These are phyloP conservation scores for Fusarium sp. DNA, from an alignment of 2,329 filamentous ascomycete genomes.

Conservation along the genomic window DNA sequence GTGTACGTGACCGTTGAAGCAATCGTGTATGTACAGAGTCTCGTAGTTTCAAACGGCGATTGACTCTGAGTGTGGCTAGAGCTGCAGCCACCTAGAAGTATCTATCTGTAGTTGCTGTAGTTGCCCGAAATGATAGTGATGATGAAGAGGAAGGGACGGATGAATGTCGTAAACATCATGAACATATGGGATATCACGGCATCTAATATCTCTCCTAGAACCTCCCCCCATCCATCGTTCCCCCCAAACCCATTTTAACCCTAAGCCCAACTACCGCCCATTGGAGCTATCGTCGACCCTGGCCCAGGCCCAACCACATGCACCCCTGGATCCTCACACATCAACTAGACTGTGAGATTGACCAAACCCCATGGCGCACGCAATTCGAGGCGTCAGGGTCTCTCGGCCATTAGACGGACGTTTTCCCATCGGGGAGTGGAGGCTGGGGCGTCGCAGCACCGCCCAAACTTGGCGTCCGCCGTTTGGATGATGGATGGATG, in stretches of 20 bases:
- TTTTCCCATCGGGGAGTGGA: slow-evolving; percentile 9
- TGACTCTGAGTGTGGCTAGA: slow-evolving; percentile 11
- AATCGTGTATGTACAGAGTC: background rate
- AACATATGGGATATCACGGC: background rate
- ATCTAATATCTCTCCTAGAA: slow-evolving; percentile 2
- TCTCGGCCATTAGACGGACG: slow-evolving; percentile 3
- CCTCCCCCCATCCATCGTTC: background rate
- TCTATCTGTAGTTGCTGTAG: background rate
- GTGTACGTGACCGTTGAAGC: background rate
- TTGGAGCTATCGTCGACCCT: background rate
- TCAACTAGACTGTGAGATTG: background rate
- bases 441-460: background rate
- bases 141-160: background rate
- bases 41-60: background rate
- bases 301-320: background rate
- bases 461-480: background rate
- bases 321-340: background rate
- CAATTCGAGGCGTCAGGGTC: background rate
- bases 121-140: background rate
- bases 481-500: background rate
- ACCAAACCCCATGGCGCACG: background rate
- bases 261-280: background rate
- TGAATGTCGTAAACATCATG: background rate
- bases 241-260: background rate
- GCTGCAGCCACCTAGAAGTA: background rate